These are phyloP conservation scores for Bretschneidera sinensis DNA, from an alignment of 345 rosid genomes.

Conservation along the genomic window DNA sequence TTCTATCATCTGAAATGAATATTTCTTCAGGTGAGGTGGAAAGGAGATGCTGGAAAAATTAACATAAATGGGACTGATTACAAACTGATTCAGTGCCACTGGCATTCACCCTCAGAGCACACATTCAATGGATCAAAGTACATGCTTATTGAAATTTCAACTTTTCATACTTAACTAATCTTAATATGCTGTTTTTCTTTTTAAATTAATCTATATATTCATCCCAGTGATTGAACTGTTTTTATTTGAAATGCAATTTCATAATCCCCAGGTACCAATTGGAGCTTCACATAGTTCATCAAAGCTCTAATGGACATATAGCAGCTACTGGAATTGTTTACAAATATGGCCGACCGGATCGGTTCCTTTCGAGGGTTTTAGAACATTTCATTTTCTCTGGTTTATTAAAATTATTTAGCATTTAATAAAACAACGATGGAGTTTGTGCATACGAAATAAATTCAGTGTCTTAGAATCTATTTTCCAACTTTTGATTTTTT, in stretches of 20 bases:
- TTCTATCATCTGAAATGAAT: no score
- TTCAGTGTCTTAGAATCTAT: no score
- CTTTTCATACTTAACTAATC: background rate
- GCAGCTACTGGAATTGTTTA: conserved; percentile 58
- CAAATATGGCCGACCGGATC: conserved; percentile 49
- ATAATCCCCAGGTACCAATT: conserved; percentile 35
- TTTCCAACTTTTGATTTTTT: no score
- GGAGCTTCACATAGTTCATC: conserved; percentile 71
- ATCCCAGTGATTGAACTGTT: no score
- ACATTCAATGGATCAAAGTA: conserved; percentile 54
- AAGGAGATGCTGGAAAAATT: conserved; percentile 59
- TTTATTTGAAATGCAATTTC: no score
- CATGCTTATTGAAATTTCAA: background rate
- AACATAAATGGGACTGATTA: conserved; percentile 41
- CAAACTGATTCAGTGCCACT: conserved; percentile 49
- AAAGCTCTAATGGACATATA: conserved; percentile 19
- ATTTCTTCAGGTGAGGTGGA: conserved; percentile 50
- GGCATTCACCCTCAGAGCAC: conserved; percentile 78
- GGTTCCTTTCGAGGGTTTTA: conserved; percentile 45
- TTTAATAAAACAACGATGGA: no score
- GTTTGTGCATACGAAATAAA: no score
- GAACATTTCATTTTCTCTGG: no score
- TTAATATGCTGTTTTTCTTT: no score
- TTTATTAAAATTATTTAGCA: no score
- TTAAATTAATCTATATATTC: no score